Evolutionary conservation across 2,329 filamentous ascomycete species (phyloP).

Genomic region (Cytospora mali): DNA sequence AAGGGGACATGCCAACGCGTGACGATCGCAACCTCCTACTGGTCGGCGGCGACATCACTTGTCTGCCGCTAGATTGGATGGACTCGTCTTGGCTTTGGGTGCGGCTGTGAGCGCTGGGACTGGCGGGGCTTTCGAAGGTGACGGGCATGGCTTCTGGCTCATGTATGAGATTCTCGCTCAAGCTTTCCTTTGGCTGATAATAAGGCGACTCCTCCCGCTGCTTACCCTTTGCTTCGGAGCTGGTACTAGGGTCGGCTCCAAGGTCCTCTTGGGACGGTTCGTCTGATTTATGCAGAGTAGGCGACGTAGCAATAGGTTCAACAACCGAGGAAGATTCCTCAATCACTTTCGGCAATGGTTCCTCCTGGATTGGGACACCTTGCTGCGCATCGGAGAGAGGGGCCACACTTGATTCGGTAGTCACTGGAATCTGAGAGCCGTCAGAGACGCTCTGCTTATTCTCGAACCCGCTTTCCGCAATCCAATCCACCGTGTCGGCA

Average conservation of each 20-base stretch:
- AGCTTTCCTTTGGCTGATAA: not conserved
- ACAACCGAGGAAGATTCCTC: not conserved
- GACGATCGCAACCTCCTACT: constrained; percentile 9
- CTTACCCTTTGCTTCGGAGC: not conserved
- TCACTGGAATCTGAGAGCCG: not conserved
- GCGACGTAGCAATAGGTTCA: not conserved
- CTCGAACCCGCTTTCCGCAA: constrained; percentile 34
- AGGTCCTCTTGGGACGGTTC: not conserved
- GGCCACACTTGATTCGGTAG: not conserved
- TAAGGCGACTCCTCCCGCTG: not conserved
- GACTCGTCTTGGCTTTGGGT: constrained; percentile 2
- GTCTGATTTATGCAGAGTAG: not conserved
- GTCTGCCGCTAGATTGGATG: not conserved
- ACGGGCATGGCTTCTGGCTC: not conserved
- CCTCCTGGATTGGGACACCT: not conserved
- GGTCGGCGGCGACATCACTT: not conserved
- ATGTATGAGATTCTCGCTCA: not conserved
- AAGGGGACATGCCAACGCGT: constrained; percentile 4
- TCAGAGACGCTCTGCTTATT: constrained; percentile 36
- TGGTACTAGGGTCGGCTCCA: not conserved
- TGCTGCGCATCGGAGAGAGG: not conserved
- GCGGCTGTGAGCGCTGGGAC: not conserved
- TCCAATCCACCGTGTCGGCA: constrained; percentile 34
- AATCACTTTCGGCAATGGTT: not conserved
- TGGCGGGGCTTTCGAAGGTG: not conserved